Percentiles rank a stretch among this genome's conserved stretches.
These are phyloP conservation scores for Fraxinus nigra DNA, from an alignment of 305 asterid genomes.

Conservation along the genomic window DNA sequence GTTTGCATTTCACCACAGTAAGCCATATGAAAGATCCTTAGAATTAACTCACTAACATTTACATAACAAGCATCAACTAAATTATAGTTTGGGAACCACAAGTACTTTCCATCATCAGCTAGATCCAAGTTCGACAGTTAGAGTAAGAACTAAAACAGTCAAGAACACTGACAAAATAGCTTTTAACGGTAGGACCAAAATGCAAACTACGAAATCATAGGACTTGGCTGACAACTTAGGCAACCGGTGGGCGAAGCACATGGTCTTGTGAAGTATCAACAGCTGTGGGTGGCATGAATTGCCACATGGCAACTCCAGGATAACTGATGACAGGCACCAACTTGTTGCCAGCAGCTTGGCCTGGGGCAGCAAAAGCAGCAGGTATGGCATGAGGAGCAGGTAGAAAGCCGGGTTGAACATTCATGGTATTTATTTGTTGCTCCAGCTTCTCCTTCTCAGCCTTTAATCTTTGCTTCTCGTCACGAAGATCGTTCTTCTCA, in stretches of 20 bases:
- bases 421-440: constrained; percentile 77
- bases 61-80: constrained; percentile 29
- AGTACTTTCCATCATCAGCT: constrained; percentile 27
- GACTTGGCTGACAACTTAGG: constrained; percentile 28
- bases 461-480: constrained; percentile 93
- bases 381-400: constrained; percentile 55
- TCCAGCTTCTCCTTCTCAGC: constrained; percentile 90
- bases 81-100: constrained; percentile 30
- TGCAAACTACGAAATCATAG: background rate
- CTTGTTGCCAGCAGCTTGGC: constrained; percentile 46
- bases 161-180: constrained; percentile 18
- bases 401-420: constrained; percentile 54
- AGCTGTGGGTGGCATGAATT: constrained; percentile 69
- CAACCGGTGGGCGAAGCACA: constrained; percentile 66
- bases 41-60: constrained; percentile 23
- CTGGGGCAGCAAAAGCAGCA: constrained; percentile 65
- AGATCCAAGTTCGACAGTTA: constrained; percentile 24
- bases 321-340: constrained; percentile 60
- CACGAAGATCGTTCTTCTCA: constrained; percentile 94
- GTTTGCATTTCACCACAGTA: background rate
- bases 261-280: constrained; percentile 70
- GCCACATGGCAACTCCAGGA: constrained; percentile 72
- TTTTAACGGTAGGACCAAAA: constrained; percentile 12
- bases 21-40: background rate
- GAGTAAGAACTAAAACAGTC: constrained; percentile 28